Base-by-base conservation (phyloP, 2,329 filamentous ascomycete species). In the Penicillium sp. region DNA sequence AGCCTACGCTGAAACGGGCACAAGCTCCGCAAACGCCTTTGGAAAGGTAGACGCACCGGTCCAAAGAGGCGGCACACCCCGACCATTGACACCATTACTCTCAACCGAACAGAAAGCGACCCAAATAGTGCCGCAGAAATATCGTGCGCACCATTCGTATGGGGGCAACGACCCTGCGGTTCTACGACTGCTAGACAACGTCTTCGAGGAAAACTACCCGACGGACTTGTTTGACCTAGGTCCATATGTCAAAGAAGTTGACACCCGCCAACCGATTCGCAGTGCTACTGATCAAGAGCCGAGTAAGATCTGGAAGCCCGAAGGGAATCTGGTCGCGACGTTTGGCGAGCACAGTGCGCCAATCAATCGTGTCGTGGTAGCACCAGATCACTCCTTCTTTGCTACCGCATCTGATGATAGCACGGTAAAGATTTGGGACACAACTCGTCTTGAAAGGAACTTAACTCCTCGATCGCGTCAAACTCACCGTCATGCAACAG, bases 311-410 rank as follows among this genome's bases (percentile, higher is more conserved):
- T 98, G 93, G 93, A 84, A 82, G 56, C 93, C 93, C 0, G 81
- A 83, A 48, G 90, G 93, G 2, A 84, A 82, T 45, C 76, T 97
- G 8, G 85, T 97, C 19, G 88, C 90, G 2, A 88, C 88, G 1
- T 89, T 97, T 62, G 82, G 87, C 1, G 93, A 98, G 65, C 93
- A 98, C 64, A 83, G 77, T 26, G 88, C 82, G 0, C 80, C 87
- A 7, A 81, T 97, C 56, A 95, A 86, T 62, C 82, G 90, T 9
- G 81, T 97, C 10, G 76, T 86, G 2, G 81, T 88, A 7, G 84
- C 93, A 2, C 88, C 91, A 0, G 93, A 98, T 63, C 91, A 98
- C 65, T 74, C 84, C 4, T 98, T 98, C 71, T 98, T 98, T 68
- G 78, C 96, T 49, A 97, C 93, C 1, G 91, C 84, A 6, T 91